Evolutionary conservation across 192 early-diverging fungal species (phyloP), one percentile per base, ranked within the genome.

Genomic region (Umbelopsis vinacea): DNA sequence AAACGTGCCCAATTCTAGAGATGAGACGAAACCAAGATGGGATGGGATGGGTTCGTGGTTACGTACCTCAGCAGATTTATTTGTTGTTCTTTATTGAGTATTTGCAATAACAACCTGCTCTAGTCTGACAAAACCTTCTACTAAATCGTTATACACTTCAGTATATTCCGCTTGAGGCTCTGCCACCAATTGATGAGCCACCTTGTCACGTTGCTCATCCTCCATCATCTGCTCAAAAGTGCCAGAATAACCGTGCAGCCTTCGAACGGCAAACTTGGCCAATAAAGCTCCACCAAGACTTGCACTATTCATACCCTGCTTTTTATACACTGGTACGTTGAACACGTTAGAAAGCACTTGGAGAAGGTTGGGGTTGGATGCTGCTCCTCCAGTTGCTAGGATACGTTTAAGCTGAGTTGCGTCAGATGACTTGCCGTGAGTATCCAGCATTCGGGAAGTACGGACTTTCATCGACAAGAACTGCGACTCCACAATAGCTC

Each of bases 401-500:
- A 94, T 75, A 43, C 89, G 82, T 17, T 81, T 78, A 26, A 88
- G 24, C 55, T 60, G 24, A 17, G 66, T 67, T 23, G 76, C 67
- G 21, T 67, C 37, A 22, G 6, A 10, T 2, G 46, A 66, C 55
- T 80, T 71, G 71, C 22, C 5, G 35, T 71, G 10, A 66, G n/a
- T 22, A 37, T 15, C 33, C 55, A 73, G 14, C 70, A 75, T 67
- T 70, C 74, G 74, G 21, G 70, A 66, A 6, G 83, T 81, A 40
- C 89, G 83, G 29, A 85, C 37, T 24, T 84, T 76, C 92, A 94
- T 94, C 12, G 87, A 86, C 77, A 96, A 69, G 29, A 90, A 78
- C 75, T 92, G 93, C 48, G 86, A 88, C 67, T 96, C 94, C 8
- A 94, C 68, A 43, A 94, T 85, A 1, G 87, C 89, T n/a, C 89